Conservation (phyloP, 202 grass and related monocot species). For the Elaeis oleifera region DNA sequence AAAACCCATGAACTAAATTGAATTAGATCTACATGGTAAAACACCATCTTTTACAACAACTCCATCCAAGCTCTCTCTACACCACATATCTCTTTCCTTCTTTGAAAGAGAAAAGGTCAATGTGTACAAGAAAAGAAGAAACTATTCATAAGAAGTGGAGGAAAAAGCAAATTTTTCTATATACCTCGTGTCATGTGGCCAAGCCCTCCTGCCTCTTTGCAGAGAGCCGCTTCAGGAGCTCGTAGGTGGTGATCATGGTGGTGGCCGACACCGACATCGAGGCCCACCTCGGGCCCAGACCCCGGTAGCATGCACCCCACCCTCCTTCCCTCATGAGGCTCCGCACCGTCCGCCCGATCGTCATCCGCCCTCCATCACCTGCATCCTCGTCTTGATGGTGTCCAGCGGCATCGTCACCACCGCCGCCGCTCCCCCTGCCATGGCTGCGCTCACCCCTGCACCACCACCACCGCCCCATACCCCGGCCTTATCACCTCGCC, state of each 20-base stretch:
- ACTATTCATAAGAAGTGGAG: too few species aligned
- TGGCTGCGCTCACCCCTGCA: slow-evolving; percentile 63
- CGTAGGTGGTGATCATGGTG: slow-evolving; percentile 93
- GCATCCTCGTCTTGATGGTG: slow-evolving; percentile 93
- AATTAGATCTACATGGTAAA: too few species aligned
- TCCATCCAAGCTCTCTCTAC: too few species aligned
- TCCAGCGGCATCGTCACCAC: slow-evolving; percentile 93
- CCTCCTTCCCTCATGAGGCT: slow-evolving; percentile 69
- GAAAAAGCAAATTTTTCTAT: slow-evolving; percentile 31
- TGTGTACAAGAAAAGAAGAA: too few species aligned
- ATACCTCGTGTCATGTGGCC: slow-evolving; percentile 32
- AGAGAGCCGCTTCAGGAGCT: slow-evolving; percentile 89
- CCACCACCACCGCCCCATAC: slow-evolving; percentile 61
- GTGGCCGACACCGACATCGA: slow-evolving; percentile 86
- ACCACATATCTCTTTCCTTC: too few species aligned
- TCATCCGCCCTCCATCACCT: slow-evolving; percentile 72
- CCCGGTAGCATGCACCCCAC: slow-evolving; percentile 73
- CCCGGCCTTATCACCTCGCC: slow-evolving; percentile 42
- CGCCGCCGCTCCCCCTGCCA: slow-evolving; percentile 58
- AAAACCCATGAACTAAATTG: too few species aligned
- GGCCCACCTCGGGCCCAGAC: slow-evolving; percentile 87
- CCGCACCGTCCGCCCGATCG: slow-evolving; percentile 46
- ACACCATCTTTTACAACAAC: too few species aligned
- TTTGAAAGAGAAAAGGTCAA: too few species aligned
- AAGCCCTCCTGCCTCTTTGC: slow-evolving; percentile 43